phyloP scores from a whole-genome alignment of 306 rosid genomes.

The Arachis hypogaea region DNA sequence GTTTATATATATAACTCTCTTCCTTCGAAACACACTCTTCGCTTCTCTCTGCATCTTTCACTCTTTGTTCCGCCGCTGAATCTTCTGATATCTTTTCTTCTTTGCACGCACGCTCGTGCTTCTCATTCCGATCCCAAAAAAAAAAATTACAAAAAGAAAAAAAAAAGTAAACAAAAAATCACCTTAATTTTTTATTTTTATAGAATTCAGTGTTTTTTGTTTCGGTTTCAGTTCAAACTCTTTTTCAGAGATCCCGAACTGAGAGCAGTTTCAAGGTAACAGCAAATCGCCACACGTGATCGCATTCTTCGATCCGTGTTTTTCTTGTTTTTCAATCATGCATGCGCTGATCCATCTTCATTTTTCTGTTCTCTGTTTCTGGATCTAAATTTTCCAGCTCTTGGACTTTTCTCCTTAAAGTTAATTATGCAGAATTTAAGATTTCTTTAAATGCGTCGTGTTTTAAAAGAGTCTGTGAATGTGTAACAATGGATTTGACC shows the following conservation, averaged over 20 bases:
- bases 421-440: not conserved
- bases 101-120: not conserved
- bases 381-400: constrained; percentile 47
- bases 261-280: constrained; percentile 41
- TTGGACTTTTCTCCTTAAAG: not conserved
- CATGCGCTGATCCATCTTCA: constrained; percentile 13
- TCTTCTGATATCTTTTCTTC: not conserved
- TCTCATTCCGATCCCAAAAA: constrained; percentile 24
- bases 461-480: not conserved
- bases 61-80: constrained; percentile 48
- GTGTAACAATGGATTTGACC: not conserved
- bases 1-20: constrained; percentile 1
- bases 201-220: not conserved
- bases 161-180: not conserved
- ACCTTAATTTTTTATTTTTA: not conserved
- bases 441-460: not conserved
- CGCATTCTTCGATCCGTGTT: not conserved
- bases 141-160: not conserved
- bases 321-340: constrained; percentile 11
- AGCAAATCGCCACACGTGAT: not conserved
- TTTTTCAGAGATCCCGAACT: constrained; percentile 39
- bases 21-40: not conserved
- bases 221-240: constrained; percentile 16
- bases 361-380: not conserved
- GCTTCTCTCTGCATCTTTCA: not conserved